Conservation (phyloP, 257 asterid genomes). For the Avicennia marina region DNA sequence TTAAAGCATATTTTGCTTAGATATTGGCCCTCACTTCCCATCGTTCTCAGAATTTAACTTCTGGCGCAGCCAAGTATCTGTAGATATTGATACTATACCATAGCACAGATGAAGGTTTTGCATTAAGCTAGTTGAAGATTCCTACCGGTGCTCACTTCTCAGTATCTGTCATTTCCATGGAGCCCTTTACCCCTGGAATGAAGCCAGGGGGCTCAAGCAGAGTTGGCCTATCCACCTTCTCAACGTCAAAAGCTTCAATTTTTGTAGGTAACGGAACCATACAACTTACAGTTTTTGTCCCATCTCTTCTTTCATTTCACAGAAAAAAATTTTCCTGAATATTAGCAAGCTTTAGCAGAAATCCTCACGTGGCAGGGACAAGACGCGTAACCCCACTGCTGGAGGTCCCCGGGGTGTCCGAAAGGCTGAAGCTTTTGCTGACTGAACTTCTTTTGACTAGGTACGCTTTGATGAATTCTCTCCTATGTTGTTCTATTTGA, state of each 20-base stretch:
- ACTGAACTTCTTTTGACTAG: not conserved
- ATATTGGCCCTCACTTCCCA: slow-evolving; percentile 17
- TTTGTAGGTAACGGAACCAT: slow-evolving; percentile 6
- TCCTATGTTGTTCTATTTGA: not conserved
- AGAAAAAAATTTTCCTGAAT: not conserved
- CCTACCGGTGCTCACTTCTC: slow-evolving; percentile 39
- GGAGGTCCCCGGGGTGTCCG: not conserved
- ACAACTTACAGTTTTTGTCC: not conserved
- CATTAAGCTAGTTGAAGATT: not conserved
- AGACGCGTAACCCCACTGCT: not conserved
- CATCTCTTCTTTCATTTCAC: not conserved
- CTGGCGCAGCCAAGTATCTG: not conserved
- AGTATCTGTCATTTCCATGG: slow-evolving; percentile 42
- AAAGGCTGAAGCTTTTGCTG: not conserved
- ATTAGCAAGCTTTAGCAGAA: not conserved
- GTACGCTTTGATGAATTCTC: not conserved
- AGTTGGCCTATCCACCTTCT: not conserved
- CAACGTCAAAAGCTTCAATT: not conserved
- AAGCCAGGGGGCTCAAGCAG: not conserved
- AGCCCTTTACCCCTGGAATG: not conserved
- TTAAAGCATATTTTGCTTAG: not conserved
- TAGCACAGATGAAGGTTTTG: slow-evolving; percentile 1
- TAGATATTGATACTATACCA: not conserved
- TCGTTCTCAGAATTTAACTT: slow-evolving; percentile 19
- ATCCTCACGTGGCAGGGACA: not conserved